Evolutionary conservation across 2,329 filamentous ascomycete genomes (phyloP), one percentile per base, ranked within the genome.

Genomic region (Beauveria varroae): DNA sequence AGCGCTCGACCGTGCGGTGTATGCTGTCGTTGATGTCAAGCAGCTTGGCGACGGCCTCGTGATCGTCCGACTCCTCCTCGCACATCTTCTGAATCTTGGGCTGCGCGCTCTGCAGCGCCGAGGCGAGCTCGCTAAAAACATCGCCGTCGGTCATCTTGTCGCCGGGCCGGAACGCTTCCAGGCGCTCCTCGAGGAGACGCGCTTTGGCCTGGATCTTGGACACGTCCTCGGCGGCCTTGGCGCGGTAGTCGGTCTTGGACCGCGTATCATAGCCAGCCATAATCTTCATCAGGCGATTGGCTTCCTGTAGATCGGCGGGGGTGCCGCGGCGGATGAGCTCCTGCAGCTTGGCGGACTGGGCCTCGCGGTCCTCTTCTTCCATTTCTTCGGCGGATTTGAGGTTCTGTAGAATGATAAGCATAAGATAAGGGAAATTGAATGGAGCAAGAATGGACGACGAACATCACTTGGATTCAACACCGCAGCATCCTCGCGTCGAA

Each of bases 21-120:
- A 99, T 99, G 76, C 93, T 97, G 75, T 99, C 95, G 72, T 99
- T 99, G 71, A 99, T 98, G 72, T 98, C 92, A 61, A 99, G 83
- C 12, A 99, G 81, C 75, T 96, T 96, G 49, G 92, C 90, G 6
- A 99, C 95, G 5, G 95, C 95, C 77, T 97, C 95, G 64, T 92
- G 87, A 70, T 99, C 95, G 64, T 98, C 93, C 12, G 93, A 97
- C 71, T 99, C 95, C 74, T 99, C 95, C 74, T 98, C 93, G 70
- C 93, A 98, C 93, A 99, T 99, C 77, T 91, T 97, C 73, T 98
- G 93, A 66, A 99, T 98, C 78, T 99, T 99, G 9, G 95, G 95
- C 69, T 99, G 95, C 2, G 95, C 95, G 70, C 89, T 97, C 73
- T 91, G 90, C 51, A 99, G 81, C 10, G 95, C 87, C 65, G 89